Percentiles rank a stretch among this genome's conserved stretches.
These are phyloP conservation scores for Exophiala xenobiotica DNA, from an alignment of 2,329 filamentous ascomycete species.

Conservation along the genomic window DNA sequence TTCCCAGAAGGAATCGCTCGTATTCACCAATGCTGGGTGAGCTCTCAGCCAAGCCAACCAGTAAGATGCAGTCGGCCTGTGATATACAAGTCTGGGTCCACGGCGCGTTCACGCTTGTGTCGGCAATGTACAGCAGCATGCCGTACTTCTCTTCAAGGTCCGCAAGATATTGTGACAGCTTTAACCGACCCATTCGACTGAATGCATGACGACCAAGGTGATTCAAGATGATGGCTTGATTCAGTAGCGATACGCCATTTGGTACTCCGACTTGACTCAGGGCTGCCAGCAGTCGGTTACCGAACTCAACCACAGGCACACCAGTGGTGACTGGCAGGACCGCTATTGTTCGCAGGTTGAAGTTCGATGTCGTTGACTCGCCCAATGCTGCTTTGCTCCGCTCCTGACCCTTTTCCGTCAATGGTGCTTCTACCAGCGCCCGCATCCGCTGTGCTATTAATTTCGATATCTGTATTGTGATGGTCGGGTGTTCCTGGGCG, in stretches of 20 bases:
- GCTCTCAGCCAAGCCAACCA: conserved; percentile 86
- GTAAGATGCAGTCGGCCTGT: conserved; percentile 91
- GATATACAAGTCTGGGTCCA: conserved; percentile 99
- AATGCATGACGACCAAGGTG: conserved; percentile 96
- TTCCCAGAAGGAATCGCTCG: conserved; percentile 90
- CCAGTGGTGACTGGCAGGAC: conserved; percentile 87
- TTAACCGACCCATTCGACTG: conserved; percentile 94
- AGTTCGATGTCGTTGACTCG: conserved; percentile 64
- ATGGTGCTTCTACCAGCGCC: conserved; percentile 76
- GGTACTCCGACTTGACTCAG: conserved; percentile 83
- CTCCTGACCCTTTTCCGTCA: conserved; percentile 66
- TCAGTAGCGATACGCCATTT: conserved; percentile 87
- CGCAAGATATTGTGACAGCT: conserved; percentile 90
- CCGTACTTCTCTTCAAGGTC: conserved; percentile 97
- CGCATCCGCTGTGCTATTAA: conserved; percentile 96
- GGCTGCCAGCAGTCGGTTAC: conserved; percentile 81
- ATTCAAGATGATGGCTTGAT: conserved; percentile 89
- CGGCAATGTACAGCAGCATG: conserved; percentile 90
- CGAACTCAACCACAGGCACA: conserved; percentile 92
- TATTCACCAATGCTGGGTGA: conserved; percentile 93
- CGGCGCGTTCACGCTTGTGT: conserved; percentile 93
- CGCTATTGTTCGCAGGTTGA: conserved; percentile 90
- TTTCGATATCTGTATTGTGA: conserved; percentile 98
- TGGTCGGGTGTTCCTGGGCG: conserved; percentile 93
- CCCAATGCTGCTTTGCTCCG: conserved; percentile 46